Evolutionary conservation across 2,329 filamentous ascomycete genomes (phyloP).

Genomic region (Fusarium sp.): DNA sequence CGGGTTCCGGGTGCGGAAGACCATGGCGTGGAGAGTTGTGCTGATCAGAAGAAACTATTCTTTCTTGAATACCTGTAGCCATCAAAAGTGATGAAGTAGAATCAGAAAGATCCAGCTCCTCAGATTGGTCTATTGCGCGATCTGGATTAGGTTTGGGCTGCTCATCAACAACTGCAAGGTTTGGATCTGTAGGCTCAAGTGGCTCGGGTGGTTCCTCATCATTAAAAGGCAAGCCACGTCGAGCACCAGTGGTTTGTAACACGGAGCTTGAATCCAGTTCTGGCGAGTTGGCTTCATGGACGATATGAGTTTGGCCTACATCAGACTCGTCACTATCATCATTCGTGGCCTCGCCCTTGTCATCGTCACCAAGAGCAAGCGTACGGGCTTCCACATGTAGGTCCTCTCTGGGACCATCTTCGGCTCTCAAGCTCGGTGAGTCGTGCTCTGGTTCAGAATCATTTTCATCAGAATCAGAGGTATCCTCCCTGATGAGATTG

Average conservation of each 20-base stretch:
- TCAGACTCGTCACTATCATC: neutral
- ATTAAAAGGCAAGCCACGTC: neutral
- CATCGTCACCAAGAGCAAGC: neutral
- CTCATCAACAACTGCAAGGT: neutral
- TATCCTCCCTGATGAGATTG: neutral
- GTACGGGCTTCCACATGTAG: neutral
- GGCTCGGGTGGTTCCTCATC: neutral
- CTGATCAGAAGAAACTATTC: neutral
- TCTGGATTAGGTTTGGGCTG: neutral
- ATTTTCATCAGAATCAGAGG: neutral
- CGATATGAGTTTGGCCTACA: neutral
- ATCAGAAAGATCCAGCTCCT: neutral
- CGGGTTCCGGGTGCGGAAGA: neutral
- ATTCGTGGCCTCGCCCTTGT: neutral
- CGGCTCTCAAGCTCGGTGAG: neutral
- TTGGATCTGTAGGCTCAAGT: neutral
- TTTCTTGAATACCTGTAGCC: neutral
- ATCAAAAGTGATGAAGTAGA: neutral
- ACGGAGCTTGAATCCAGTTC: neutral
- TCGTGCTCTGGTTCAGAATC: conserved; percentile 1
- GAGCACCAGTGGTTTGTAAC: neutral
- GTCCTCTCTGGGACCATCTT: neutral
- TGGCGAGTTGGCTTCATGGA: neutral
- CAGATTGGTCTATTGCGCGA: neutral
- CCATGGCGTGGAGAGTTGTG: neutral